A percentile compares a stretch with the other conserved stretches of the same genome.
Conservation (phyloP, 2,329 filamentous ascomycete genomes). For the Pyrenophora tritici-repentis region DNA sequence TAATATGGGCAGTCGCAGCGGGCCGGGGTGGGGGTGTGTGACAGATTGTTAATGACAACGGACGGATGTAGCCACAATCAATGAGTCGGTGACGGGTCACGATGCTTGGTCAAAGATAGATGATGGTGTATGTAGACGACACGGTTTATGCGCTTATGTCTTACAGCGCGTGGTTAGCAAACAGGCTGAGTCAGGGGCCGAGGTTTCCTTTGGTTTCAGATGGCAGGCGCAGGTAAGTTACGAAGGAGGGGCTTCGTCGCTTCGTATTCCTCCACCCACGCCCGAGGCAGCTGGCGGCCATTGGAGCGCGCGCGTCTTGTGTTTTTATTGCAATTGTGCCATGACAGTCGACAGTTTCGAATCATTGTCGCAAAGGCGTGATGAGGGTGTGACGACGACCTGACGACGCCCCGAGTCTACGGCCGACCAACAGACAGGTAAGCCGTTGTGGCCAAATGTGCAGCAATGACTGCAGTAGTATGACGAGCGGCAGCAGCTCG, state of each 20-base stretch:
- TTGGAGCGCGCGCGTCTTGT: slow-evolving; percentile 31
- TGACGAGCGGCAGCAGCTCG: too few species aligned
- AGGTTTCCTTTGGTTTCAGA: slow-evolving; percentile 21
- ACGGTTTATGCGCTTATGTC: slow-evolving; percentile 2
- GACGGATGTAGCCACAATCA: slow-evolving; percentile 13
- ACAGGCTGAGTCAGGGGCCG: slow-evolving; percentile 20
- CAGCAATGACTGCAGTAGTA: too few species aligned
- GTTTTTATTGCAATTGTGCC: slow-evolving; percentile 13
- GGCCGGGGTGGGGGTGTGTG: slow-evolving; percentile 5
- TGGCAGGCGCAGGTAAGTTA: not conserved
- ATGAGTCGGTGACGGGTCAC: not conserved
- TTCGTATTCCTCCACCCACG: slow-evolving; percentile 16
- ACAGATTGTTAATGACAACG: slow-evolving; percentile 11
- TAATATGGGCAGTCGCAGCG: too few species aligned
- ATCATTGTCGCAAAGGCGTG: slow-evolving; percentile 20
- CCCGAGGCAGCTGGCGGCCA: slow-evolving; percentile 14
- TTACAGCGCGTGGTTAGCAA: slow-evolving; percentile 14
- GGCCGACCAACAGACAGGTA: slow-evolving; percentile 16
- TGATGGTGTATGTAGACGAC: slow-evolving; percentile 9
- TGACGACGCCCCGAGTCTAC: not conserved
- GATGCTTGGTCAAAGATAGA: slow-evolving; percentile 2
- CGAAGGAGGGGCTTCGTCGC: slow-evolving; percentile 9
- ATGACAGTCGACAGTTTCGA: slow-evolving; percentile 18
- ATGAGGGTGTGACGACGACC: slow-evolving; percentile 23
- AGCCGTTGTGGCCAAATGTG: too few species aligned